Base-by-base conservation (phyloP, 257 asterid species). In the Knoxia roxburghii region DNA sequence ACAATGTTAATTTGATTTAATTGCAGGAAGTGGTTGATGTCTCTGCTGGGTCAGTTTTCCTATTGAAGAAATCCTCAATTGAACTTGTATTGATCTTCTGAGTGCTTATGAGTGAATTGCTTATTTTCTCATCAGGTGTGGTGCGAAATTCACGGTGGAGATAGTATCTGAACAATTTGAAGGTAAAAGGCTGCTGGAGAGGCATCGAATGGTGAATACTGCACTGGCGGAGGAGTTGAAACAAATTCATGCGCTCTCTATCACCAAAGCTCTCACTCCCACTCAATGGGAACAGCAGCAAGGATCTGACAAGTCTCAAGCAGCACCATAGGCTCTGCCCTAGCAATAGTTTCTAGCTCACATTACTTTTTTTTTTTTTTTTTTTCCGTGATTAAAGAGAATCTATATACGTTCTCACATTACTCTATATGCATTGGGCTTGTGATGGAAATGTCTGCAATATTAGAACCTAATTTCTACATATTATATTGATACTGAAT, bases 171-270 rank as follows among this genome's bases (percentile, higher is more conserved):
- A 83, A 57, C 82, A 85, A 61, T 91, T 91, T 68, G 92, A 85
- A 72, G 98, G 98, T 53, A 89, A 91, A 75, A 82, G 96, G 46
- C 57, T 91, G 77, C 80, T 89, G 82, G 96, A 91, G 79, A 89
- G 96, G 89, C 98, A 91, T 76, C 77, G 98, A 29, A 74, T 87
- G 81, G 95, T 91, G 23, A 91, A 91, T 60, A 76, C 81, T 60
- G 95, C 98, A 13, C 62, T 91, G 53, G 79, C 40, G 0, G 98
- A 91, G 72, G 95, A 89, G 83, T 79, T 91, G 92, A 87, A 84
- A 57, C 84, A 87, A 46, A 89, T 91, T 61, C 96, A 91, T 40
- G 96, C 96, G 32, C 98, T 91, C 74, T 91, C 95, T 60, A 91
- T 91, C 55, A 81, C 95, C 0, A 91, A 89, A 75, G 96, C 95